Conservation (phyloP, 257 asterid species). For the Ballota nigra region DNA sequence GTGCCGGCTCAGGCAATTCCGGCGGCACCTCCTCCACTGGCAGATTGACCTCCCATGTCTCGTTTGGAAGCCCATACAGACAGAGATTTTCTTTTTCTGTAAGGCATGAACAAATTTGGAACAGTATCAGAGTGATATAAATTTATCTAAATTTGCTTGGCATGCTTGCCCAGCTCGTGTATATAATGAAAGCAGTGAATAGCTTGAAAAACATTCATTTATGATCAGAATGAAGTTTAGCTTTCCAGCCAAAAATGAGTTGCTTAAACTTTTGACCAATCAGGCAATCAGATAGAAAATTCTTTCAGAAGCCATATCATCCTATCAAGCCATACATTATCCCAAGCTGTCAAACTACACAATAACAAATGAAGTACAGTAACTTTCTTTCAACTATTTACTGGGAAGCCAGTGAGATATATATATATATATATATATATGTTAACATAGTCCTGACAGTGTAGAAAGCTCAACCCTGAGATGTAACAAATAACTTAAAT, state of each 20-base stretch:
- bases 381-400: not conserved
- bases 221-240: not conserved
- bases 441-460: not conserved
- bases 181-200: not conserved
- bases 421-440: not conserved
- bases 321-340: not conserved
- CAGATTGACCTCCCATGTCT: conserved; percentile 72
- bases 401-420: not conserved
- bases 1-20: conserved; percentile 83
- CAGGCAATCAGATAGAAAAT: not conserved
- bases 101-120: not conserved
- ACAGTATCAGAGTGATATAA: not conserved
- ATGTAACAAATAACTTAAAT: not conserved
- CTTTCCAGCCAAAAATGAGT: not conserved
- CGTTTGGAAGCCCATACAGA: conserved; percentile 70
- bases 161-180: too few species aligned
- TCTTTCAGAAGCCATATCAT: not conserved
- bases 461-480: not conserved
- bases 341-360: not conserved
- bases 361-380: not conserved
- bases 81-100: conserved; percentile 66
- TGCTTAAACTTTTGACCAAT: too few species aligned
- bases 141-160: not conserved
- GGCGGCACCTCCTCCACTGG: conserved; percentile 82
- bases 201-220: not conserved